These are phyloP conservation scores for Gossypium longicalyx DNA, from an alignment of 345 rosid species.

Conservation along the genomic window DNA sequence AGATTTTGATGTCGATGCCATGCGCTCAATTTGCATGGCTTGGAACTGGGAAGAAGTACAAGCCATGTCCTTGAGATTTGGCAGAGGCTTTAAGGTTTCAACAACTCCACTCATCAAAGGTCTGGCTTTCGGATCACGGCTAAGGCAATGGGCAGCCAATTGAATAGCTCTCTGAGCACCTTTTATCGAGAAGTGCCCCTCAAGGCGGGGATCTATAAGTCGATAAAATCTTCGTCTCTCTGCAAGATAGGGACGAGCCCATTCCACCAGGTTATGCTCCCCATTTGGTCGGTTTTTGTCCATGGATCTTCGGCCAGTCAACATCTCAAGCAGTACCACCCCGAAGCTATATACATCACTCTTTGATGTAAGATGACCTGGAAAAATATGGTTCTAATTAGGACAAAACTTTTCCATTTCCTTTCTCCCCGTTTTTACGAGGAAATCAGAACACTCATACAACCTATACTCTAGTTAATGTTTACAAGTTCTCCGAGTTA, in stretches of 20 bases:
- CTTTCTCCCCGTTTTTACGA: neutral
- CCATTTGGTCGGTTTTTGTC: constrained; percentile 2
- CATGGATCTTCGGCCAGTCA: constrained; percentile 1
- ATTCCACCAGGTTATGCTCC: constrained; percentile 10
- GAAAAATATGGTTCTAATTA: neutral
- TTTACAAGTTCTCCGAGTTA: neutral
- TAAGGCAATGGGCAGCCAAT: neutral
- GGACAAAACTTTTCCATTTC: neutral
- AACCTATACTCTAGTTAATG: neutral
- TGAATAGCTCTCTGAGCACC: constrained; percentile 1
- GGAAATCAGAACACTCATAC: neutral
- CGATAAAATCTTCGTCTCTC: constrained; percentile 2
- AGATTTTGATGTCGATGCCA: neutral
- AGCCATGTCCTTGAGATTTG: constrained; percentile 8
- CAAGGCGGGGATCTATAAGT: constrained; percentile 4
- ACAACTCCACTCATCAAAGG: neutral
- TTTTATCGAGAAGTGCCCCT: neutral
- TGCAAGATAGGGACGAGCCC: constrained; percentile 8
- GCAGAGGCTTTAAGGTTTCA: constrained; percentile 1
- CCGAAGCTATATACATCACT: constrained; percentile 4
- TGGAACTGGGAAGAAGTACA: constrained; percentile 1
- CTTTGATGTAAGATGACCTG: constrained; percentile 10
- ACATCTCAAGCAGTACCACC: neutral
- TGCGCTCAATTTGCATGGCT: neutral
- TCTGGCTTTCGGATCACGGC: constrained; percentile 3